Percentiles rank a stretch among this genome's conserved stretches.
These are phyloP conservation scores for barley (Hordeum vulgare) DNA, from an alignment of 176 grass and related monocot genomes.

Conservation along the genomic window MorexV3_pseudomolecules_assembly NC_058519.1:562737485-562737984, in stretches of 20 bases:
- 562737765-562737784: not conserved
- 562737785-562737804: not conserved
- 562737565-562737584: not conserved
- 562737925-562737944: not conserved
- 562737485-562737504: not conserved
- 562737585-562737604: not conserved
- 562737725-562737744: not conserved
- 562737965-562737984: too few relatives aligned
- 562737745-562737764: not conserved
- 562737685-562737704: not conserved
- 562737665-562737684: not conserved
- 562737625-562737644: not conserved
- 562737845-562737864: not conserved
- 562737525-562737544: not conserved
- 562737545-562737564: not conserved
- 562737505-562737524: not conserved
- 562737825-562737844: not conserved
- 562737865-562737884: not conserved
- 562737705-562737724: not conserved
- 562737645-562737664: not conserved
- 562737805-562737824: not conserved
- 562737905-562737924: not conserved
- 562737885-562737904: not conserved
- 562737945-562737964: too few relatives aligned
- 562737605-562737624: not conserved